Base-by-base conservation (phyloP, 2,329 filamentous ascomycete species). In the Sporothrix brunneoviolacea region DNA sequence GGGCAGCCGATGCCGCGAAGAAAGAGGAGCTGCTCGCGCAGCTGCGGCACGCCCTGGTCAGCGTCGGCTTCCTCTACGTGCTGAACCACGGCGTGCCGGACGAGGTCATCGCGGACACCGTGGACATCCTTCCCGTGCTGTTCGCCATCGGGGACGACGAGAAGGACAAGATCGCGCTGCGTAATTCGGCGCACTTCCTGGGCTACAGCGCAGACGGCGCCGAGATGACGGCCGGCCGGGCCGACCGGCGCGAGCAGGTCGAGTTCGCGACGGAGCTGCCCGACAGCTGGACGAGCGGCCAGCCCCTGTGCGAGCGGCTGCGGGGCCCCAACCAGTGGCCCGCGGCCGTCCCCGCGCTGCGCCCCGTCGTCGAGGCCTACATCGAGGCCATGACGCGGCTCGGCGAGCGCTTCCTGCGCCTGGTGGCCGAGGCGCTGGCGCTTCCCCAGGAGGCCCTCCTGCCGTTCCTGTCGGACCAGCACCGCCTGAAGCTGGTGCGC, bases 141-240 rank as follows among this genome's bases (percentile, higher is more conserved):
- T 79, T 79, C 54, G 58, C 61, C 1, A 62, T 77, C 1, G 55
- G 68, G 0, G 44, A 57, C 1, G 54, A 58, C 3, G 59, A 62
- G 6, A 79, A 77, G 51, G 59, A 60, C 0, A 57, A 57, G 2
- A 60, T 76, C 9, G 70, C 70, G 0, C 64, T 77, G 16, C 62
- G 69, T 22, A 75, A 79, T 22, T 82, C 76, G 1, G 77, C 79
- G 9, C 79, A 82, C 59, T 81, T 83, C 50, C 65, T 83, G 3
- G 80, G 80, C 0, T 83, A 82, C 59, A 79, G 75, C 54, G 71
- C 67, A 1, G 70, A 71, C 16, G 79, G 77, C 0, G 67, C 73
- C 21, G 80, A 83, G 60, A 76, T 65, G 0, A 83, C 80, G 2
- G 72, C 75, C 0, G 76, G 77, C 0, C 63, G 65, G 46, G 57